Evolutionary conservation across 23 red algal species (phyloP), one percentile per base, ranked within the genome.

Genomic region (Gracilaria domingensis): DNA sequence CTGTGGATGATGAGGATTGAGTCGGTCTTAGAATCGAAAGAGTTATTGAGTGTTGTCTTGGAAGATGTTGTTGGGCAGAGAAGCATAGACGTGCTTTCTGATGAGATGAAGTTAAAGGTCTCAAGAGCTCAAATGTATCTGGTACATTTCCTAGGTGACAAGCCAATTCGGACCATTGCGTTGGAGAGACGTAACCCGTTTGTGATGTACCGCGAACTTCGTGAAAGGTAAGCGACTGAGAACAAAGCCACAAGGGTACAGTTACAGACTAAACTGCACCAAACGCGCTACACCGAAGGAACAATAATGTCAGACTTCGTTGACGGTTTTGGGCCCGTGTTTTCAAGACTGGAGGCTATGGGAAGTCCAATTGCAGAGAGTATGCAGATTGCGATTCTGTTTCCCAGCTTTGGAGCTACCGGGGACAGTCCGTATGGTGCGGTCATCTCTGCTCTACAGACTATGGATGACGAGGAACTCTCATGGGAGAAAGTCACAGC

Each of bases 231-330:
- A 16, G n/a, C 60, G 24, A 66, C 60, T 8, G 7, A 24, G 29
- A 66, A 66, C 24, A n/a, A 8, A 8, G 60, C 60, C 11, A 66
- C 8, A 7, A 9, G n/a, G 7, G 60, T 14, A 14, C 60, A 66
- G 21, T 9, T 66, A 9, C 60, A 33, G 29, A 16, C 12, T 16
- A n/a, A n/a, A n/a, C n/a, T n/a, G n/a, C n/a, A n/a, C n/a, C n/a
- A n/a, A n/a, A n/a, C n/a, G n/a, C n/a, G 29, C 11, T 66, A n/a
- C 60, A 14, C 60, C 24, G 21, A 66, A 9, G 29, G 24, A 8
- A 70, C 21, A 24, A 69, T 32, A 33, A 71, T 86, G 57, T 40
- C 0, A 26, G 82, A 86, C 17, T 86, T 37, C 42, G 37, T 86
- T 36, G 82, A 67, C 21, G 55, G 35, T 48, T n/a, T 86, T 12